Base-by-base conservation (phyloP, 305 asterid genomes). In the Euphrasia arctica region DNA sequence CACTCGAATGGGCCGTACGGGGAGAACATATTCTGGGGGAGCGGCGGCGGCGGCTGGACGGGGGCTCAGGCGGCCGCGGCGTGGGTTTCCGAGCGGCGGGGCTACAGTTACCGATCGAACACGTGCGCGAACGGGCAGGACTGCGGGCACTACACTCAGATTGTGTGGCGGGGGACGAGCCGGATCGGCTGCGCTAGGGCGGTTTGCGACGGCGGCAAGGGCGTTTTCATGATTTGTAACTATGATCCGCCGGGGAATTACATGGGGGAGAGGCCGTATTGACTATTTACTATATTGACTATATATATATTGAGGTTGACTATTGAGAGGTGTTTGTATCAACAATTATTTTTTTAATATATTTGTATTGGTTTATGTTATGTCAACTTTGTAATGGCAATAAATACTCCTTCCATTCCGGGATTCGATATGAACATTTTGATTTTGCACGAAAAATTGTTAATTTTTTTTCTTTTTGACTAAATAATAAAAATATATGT, bases 91-190 rank as follows among this genome's bases (percentile, higher is more conserved):
- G 95, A 90, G 70, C 66, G 79, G 75, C 74, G 79, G 69, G 78
- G 70, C 36, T 90, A 90, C 56, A 74, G 64, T 45, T 83, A 90
- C 62, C 47, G 47, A 72, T 61, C 82, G 2, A 90, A 87, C 63
- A 66, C 91, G 13, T 90, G 97, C 13, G 89, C 59, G 0, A 39
- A 68, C 6, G 88, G 91, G 6, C 71, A 75, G 48, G 51, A 74
- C 0, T 90, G 97, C 47, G 97, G 97, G 31, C 97, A 90, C 66
- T 90, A 90, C 45, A 89, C 95, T 2, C 97, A 90, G 70, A 80
- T 90, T 51, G 95, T 90, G 60, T 90, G 97, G 97, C 79, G 74
- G 54, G 78, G 51, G 0, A 85, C 84, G 0, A 68, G 22, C n/a
- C 62, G 83, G 55, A 70, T 90, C 55, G 95, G 97, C 36, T 87